phyloP scores from a whole-genome alignment of 1,284 basidiomycete genomes.

The Malassezia dermatis region DNA sequence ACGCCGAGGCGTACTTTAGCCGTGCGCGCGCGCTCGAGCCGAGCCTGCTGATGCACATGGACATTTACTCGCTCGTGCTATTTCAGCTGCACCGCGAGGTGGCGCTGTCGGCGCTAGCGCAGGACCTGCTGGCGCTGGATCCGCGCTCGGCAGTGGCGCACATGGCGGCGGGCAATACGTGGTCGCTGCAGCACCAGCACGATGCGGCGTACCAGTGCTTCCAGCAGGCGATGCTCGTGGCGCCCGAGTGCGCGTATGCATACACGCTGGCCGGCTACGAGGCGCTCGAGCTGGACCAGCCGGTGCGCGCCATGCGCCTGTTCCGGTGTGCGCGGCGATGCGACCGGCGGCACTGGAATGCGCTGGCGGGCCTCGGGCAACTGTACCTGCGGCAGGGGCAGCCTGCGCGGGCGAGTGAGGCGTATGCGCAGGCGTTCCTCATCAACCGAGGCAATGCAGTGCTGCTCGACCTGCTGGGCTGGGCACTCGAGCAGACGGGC shows the following conservation, averaged over 20 bases:
- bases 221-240: constrained; percentile 30
- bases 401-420: constrained; percentile 30
- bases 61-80: constrained; percentile 42
- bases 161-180: constrained; percentile 42
- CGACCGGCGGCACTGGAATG: constrained; percentile 44
- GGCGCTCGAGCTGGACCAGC: constrained; percentile 34
- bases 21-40: constrained; percentile 26
- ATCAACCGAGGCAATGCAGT: constrained; percentile 34
- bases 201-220: constrained; percentile 39
- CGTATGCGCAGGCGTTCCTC: constrained; percentile 28
- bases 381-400: constrained; percentile 31
- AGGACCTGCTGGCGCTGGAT: constrained; percentile 31
- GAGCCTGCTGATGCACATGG: constrained; percentile 31
- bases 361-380: constrained; percentile 38
- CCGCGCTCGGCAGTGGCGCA: constrained; percentile 27
- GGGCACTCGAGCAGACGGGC: constrained; percentile 20
- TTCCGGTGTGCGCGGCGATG: constrained; percentile 37
- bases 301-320: constrained; percentile 33
- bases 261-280: constrained; percentile 46
- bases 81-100: constrained; percentile 47
- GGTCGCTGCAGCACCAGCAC: constrained; percentile 41
- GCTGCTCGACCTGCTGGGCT: constrained; percentile 40
- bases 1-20: constrained; percentile 32
- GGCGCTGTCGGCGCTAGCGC: constrained; percentile 34
- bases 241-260: constrained; percentile 41